Evolutionary conservation across 495 filamentous ascomycete species (phyloP).

Genomic region (Parmelia sp.): DNA sequence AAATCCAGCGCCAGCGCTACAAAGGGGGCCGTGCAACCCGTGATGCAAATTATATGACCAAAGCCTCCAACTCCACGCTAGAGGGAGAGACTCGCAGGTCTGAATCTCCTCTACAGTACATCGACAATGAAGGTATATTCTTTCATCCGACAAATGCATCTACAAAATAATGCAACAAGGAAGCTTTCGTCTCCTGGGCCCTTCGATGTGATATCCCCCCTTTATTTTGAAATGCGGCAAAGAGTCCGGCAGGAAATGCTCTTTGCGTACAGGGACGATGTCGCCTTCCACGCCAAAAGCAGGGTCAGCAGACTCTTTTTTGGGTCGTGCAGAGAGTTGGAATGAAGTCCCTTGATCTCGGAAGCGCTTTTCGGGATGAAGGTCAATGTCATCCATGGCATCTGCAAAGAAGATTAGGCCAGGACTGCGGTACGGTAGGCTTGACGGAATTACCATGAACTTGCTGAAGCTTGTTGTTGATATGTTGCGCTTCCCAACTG

Average conservation of each 20-base stretch:
- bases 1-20: slow-evolving; percentile 1
- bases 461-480: neutral
- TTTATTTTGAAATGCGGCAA: no score
- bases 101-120: neutral
- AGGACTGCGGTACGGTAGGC: no score
- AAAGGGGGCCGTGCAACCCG: neutral
- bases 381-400: neutral
- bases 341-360: neutral
- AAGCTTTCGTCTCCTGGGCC: neutral
- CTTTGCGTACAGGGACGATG: neutral
- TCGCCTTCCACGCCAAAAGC: neutral
- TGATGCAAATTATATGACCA: neutral
- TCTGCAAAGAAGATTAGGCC: slow-evolving; percentile 2
- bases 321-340: slow-evolving; percentile 8
- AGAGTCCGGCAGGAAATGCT: neutral
- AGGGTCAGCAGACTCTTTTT: neutral
- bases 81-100: neutral
- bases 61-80: neutral
- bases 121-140: neutral
- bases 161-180: neutral
- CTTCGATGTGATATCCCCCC: neutral
- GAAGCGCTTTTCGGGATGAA: neutral
- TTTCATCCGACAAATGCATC: neutral
- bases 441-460: neutral
- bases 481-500: neutral